Conservation (phyloP, 805 yeast species). For the Wickerhamiella galacta region DNA sequence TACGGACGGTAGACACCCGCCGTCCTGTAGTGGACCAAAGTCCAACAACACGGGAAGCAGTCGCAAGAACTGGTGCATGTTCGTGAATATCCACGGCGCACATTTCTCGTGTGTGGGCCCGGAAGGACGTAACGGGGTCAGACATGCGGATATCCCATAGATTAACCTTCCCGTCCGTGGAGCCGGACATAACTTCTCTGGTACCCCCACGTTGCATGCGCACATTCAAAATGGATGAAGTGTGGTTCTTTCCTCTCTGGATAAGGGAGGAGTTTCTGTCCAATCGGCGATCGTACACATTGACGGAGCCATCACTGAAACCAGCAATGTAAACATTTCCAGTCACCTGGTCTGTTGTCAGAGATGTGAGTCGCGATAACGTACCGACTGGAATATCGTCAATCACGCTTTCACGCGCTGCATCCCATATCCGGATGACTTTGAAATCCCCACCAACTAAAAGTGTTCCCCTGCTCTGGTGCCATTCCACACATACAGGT, state of each 20-base stretch:
- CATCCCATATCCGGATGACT: conserved; percentile 88
- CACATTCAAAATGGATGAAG: conserved; percentile 50
- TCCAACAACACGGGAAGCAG: conserved; percentile 66
- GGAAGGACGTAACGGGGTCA: conserved; percentile 52
- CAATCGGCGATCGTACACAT: conserved; percentile 81
- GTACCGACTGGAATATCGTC: conserved; percentile 85
- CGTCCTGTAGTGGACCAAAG: conserved; percentile 81
- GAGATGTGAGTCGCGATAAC: conserved; percentile 67
- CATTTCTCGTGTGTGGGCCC: conserved; percentile 36
- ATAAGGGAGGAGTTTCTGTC: conserved; percentile 78
- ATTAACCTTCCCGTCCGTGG: conserved; percentile 61
- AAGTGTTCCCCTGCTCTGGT: conserved; percentile 81
- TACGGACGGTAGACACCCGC: conserved; percentile 38
- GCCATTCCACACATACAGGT: conserved; percentile 89
- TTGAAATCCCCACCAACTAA: conserved; percentile 91
- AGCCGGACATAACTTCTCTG: conserved; percentile 72
- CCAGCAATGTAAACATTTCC: conserved; percentile 86
- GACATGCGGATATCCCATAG: conserved; percentile 73
- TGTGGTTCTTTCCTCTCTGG: conserved; percentile 49
- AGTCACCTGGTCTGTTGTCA: conserved; percentile 90
- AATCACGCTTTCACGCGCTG: conserved; percentile 76
- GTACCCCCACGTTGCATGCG: conserved; percentile 96
- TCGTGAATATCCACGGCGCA: conserved; percentile 76
- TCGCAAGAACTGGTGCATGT: conserved; percentile 87
- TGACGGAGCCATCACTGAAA: conserved; percentile 72